These are phyloP conservation scores for Penstemon newberryi DNA, from an alignment of 257 asterid genomes.

Conservation along the genomic window DNA sequence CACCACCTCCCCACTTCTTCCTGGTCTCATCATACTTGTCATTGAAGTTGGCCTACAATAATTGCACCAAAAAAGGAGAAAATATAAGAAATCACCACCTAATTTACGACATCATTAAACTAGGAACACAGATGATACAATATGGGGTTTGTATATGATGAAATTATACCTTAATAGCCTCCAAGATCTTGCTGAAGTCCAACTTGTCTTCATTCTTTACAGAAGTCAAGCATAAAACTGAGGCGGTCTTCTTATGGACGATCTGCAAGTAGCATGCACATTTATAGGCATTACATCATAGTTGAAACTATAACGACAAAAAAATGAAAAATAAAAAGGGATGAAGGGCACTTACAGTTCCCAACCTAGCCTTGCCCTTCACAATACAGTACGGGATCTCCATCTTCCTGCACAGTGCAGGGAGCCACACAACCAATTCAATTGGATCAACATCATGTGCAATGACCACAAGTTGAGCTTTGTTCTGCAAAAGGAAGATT, in stretches of 20 bases:
- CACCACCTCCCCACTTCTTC: constrained; percentile 62
- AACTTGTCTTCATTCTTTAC: constrained; percentile 55
- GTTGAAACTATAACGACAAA: neutral
- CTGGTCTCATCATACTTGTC: constrained; percentile 47
- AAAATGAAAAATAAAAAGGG: neutral
- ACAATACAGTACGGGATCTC: constrained; percentile 53
- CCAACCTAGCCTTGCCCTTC: constrained; percentile 53
- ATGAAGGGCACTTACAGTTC: constrained; percentile 37
- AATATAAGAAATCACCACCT: neutral
- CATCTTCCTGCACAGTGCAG: constrained; percentile 57
- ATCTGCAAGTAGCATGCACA: constrained; percentile 31
- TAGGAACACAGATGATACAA: neutral
- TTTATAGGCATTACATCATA: neutral
- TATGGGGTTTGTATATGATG: neutral
- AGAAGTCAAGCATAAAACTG: constrained; percentile 55
- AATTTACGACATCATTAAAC: neutral
- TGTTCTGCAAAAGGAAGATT: constrained; percentile 34
- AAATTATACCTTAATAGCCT: constrained; percentile 46
- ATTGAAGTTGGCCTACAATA: constrained; percentile 47
- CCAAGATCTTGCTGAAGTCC: constrained; percentile 54
- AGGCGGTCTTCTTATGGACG: constrained; percentile 52
- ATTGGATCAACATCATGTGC: constrained; percentile 62
- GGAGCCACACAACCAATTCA: constrained; percentile 58
- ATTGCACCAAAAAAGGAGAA: neutral
- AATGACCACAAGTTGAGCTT: constrained; percentile 53